phyloP scores from a whole-genome alignment of 805 yeast genomes.

The Yarrowia bubula region DNA sequence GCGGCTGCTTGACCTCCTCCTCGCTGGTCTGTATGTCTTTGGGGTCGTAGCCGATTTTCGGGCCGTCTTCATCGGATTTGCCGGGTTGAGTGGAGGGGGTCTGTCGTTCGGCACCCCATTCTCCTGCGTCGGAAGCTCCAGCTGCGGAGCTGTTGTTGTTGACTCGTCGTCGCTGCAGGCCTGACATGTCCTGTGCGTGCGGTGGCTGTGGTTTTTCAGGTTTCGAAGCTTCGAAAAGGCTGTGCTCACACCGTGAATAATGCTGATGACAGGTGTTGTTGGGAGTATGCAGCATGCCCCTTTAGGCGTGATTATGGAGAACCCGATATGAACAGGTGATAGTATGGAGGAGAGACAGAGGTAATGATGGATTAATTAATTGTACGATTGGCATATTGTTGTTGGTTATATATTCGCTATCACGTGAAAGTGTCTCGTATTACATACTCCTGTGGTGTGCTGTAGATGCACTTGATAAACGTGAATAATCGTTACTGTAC shows the following conservation, averaged over 20 bases:
- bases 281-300: background rate
- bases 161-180: slow-evolving; percentile 36
- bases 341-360: too few species aligned
- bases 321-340: too few species aligned
- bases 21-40: slow-evolving; percentile 51
- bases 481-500: too few species aligned
- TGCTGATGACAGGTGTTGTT: slow-evolving; percentile 27
- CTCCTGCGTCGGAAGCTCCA: background rate
- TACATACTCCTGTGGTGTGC: too few species aligned
- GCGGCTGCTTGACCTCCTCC: slow-evolving; percentile 56
- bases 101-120: background rate
- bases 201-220: too few species aligned
- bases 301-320: background rate
- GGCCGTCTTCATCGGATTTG: slow-evolving; percentile 42
- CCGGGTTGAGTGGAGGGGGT: background rate
- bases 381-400: too few species aligned
- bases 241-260: slow-evolving; percentile 1
- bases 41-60: slow-evolving; percentile 80
- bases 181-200: slow-evolving; percentile 27
- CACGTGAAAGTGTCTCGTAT: too few species aligned
- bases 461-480: too few species aligned
- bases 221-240: background rate
- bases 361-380: too few species aligned
- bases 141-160: slow-evolving; percentile 29
- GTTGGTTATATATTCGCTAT: too few species aligned